Percentiles rank a stretch among this genome's conserved stretches.
Evolutionary conservation across 106 monocot species (phyloP).

Genomic region (Triglochin maritima): DNA sequence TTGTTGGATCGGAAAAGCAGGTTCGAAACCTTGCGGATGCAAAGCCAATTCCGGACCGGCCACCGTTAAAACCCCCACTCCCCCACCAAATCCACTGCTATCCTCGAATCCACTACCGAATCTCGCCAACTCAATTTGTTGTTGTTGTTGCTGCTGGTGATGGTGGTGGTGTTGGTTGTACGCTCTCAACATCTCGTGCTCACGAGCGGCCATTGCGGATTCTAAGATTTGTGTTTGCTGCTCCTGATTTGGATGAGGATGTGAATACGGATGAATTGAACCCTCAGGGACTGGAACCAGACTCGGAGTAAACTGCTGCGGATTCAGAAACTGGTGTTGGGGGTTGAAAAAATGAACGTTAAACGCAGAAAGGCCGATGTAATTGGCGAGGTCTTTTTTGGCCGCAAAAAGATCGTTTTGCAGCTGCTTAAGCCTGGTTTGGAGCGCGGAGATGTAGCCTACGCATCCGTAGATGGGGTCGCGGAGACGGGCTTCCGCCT

Average conservation of each 20-base stretch:
- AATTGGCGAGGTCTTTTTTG: constrained; percentile 42
- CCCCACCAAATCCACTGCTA: neutral
- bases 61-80: neutral
- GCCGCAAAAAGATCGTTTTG: constrained; percentile 27
- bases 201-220: neutral
- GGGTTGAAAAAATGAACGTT: neutral
- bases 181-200: neutral
- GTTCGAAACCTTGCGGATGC: neutral
- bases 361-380: constrained; percentile 14
- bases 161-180: constrained; percentile 1
- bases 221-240: neutral
- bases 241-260: neutral
- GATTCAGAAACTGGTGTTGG: neutral
- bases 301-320: neutral
- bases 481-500: constrained; percentile 33
- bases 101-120: neutral
- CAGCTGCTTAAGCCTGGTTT: constrained; percentile 26
- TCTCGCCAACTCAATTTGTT: neutral
- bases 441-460: constrained; percentile 39
- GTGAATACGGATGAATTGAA: neutral
- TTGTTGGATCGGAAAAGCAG: neutral
- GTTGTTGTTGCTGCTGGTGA: neutral
- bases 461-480: constrained; percentile 60
- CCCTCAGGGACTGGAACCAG: neutral
- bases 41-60: neutral